Percentiles rank a stretch among this genome's conserved stretches.
Conservation (phyloP, 2,329 filamentous ascomycete species). For the Hypoxylon sp. region DNA sequence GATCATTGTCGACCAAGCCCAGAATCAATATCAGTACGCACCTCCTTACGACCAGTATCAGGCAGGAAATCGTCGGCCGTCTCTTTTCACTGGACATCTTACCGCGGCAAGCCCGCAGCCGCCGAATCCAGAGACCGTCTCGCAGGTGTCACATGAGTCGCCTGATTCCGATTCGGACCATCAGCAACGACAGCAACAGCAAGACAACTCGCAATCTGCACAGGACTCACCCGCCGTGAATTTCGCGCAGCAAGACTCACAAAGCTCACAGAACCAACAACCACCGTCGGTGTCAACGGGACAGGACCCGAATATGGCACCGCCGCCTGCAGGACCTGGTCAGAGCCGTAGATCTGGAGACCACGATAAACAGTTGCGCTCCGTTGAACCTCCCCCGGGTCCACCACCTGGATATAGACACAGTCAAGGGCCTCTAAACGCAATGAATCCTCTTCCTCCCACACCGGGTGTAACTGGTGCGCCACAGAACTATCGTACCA, state of each 20-base stretch:
- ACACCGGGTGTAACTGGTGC: slow-evolving; percentile 55
- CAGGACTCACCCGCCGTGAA: slow-evolving; percentile 62
- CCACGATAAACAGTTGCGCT: slow-evolving; percentile 63
- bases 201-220: slow-evolving; percentile 60
- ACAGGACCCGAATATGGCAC: slow-evolving; percentile 63
- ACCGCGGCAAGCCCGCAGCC: slow-evolving; percentile 56
- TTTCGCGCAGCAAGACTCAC: slow-evolving; percentile 50
- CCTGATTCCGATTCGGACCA: slow-evolving; percentile 66
- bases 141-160: slow-evolving; percentile 74
- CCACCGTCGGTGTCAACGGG: slow-evolving; percentile 44
- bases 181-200: slow-evolving; percentile 45
- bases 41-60: slow-evolving; percentile 52
- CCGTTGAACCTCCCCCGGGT: slow-evolving; percentile 61
- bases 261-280: slow-evolving; percentile 45
- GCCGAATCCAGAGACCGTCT: slow-evolving; percentile 72
- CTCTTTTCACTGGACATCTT: slow-evolving; percentile 51
- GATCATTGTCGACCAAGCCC: slow-evolving; percentile 58
- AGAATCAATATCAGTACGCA: slow-evolving; percentile 57
- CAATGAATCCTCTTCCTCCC: slow-evolving; percentile 62
- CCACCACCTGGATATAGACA: slow-evolving; percentile 68
- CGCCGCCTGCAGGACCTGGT: slow-evolving; percentile 61
- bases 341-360: slow-evolving; percentile 65
- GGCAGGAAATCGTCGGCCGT: slow-evolving; percentile 47
- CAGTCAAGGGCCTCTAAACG: slow-evolving; percentile 61
- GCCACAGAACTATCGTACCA: slow-evolving; percentile 59